Evolutionary conservation across 495 filamentous ascomycete genomes (phyloP).

Genomic region (Glonium stellatum): DNA sequence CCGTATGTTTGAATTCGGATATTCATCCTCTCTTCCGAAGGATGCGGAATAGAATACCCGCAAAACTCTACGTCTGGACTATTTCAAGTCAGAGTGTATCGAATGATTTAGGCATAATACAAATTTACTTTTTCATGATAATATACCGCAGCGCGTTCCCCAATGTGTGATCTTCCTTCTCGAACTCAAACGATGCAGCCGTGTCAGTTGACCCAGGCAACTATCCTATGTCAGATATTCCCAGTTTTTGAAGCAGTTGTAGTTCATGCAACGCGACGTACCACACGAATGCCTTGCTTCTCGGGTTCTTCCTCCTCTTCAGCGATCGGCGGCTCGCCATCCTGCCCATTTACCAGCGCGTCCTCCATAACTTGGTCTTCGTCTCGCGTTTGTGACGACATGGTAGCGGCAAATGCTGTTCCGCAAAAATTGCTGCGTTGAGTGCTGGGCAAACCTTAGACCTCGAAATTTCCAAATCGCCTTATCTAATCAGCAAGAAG

Average conservation of each 20-base stretch:
- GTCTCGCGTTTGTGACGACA: slow-evolving; percentile 1
- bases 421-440: not conserved
- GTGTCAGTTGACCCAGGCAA: slow-evolving; percentile 41
- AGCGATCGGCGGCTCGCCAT: not conserved
- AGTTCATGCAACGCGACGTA: slow-evolving; percentile 5
- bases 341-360: slow-evolving; percentile 1
- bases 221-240: slow-evolving; percentile 23
- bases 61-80: slow-evolving; percentile 96
- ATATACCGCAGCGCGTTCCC: slow-evolving; percentile 90
- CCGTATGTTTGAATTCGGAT: slow-evolving; percentile 93
- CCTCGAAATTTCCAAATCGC: slow-evolving; percentile 1
- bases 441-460: not conserved
- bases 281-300: slow-evolving; percentile 19
- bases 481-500: slow-evolving; percentile 1
- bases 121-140: slow-evolving; percentile 92
- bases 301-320: slow-evolving; percentile 10
- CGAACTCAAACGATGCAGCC: slow-evolving; percentile 75
- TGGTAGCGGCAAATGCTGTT: not conserved
- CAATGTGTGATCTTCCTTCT: slow-evolving; percentile 86
- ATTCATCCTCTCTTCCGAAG: slow-evolving; percentile 94
- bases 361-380: slow-evolving; percentile 6
- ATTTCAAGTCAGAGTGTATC: not conserved
- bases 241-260: not conserved
- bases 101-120: not conserved
- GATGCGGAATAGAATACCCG: slow-evolving; percentile 95